A percentile compares a stretch with the other conserved stretches of the same genome.
phyloP scores from a whole-genome alignment of 345 rosid genomes.

The Litchi chinensis region DNA sequence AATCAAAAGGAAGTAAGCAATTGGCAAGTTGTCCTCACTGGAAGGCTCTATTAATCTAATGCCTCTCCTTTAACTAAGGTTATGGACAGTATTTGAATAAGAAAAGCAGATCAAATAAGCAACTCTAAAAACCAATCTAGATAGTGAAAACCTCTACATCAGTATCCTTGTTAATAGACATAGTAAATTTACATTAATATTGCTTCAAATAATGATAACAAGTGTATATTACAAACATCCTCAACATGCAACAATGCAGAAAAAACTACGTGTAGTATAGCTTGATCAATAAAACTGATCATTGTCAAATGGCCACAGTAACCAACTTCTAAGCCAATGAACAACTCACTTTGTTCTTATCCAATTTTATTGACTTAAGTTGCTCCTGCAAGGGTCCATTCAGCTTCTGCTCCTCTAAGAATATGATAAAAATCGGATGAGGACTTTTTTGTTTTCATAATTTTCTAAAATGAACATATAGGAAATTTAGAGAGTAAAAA shows the following conservation, averaged over 20 bases:
- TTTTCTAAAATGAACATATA: neutral
- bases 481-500: too few species aligned
- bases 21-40: too few species aligned
- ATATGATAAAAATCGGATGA: slow-evolving; percentile 11
- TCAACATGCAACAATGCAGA: neutral
- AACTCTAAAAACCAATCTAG: too few species aligned
- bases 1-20: too few species aligned
- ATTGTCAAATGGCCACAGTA: neutral
- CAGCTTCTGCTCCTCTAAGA: slow-evolving; percentile 69
- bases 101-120: too few species aligned
- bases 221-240: neutral
- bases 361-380: slow-evolving; percentile 55
- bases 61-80: too few species aligned
- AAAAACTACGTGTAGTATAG: neutral
- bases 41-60: too few species aligned
- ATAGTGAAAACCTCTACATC: neutral
- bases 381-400: slow-evolving; percentile 64
- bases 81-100: too few species aligned
- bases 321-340: slow-evolving; percentile 4
- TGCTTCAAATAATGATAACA: neutral
- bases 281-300: neutral
- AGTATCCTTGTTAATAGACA: neutral
- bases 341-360: slow-evolving; percentile 67
- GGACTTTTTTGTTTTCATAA: neutral
- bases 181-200: neutral